Conservation (phyloP, 495 filamentous ascomycete species). For the Endocarpon pusillum region DNA sequence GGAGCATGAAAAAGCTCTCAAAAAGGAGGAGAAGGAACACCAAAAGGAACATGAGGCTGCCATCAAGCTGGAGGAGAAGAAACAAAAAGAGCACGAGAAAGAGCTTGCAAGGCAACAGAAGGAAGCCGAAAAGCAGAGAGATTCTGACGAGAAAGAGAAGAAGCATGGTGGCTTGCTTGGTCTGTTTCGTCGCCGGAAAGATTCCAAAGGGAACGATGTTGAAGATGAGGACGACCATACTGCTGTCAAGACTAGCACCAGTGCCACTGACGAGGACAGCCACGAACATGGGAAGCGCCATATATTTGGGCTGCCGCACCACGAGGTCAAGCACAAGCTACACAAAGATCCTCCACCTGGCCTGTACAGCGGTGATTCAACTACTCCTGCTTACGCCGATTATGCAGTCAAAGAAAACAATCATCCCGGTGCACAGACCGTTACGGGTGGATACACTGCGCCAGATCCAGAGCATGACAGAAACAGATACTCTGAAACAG, state of each 20-base stretch:
- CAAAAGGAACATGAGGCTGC: conserved; percentile 2
- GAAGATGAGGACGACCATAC: neutral
- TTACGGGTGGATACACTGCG: neutral
- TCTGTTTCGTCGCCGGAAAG: conserved; percentile 1
- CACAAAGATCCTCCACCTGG: conserved; percentile 8
- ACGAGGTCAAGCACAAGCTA: conserved; percentile 6
- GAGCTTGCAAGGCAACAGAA: conserved; percentile 8
- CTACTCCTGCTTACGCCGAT: conserved; percentile 4
- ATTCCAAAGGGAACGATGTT: neutral
- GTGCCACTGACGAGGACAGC: neutral
- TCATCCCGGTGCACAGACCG: conserved; percentile 1
- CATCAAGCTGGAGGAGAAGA: conserved; percentile 1
- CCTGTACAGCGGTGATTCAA: conserved; percentile 3
- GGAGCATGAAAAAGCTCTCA: conserved; percentile 5
- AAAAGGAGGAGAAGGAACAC: conserved; percentile 1
- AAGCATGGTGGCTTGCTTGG: neutral
- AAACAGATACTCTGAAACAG: conserved; percentile 1
- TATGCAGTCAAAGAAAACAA: neutral
- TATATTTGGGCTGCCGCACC: neutral
- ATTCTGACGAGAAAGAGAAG: neutral
- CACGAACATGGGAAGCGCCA: conserved; percentile 2
- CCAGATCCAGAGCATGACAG: neutral
- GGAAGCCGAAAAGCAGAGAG: conserved; percentile 7
- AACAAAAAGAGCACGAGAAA: conserved; percentile 6
- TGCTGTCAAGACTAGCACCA: too few species aligned